Percentiles rank a stretch among this genome's conserved stretches.
These are phyloP conservation scores for Trichoderma asperelloides DNA, from an alignment of 495 filamentous ascomycete genomes.

Conservation along the genomic window DNA sequence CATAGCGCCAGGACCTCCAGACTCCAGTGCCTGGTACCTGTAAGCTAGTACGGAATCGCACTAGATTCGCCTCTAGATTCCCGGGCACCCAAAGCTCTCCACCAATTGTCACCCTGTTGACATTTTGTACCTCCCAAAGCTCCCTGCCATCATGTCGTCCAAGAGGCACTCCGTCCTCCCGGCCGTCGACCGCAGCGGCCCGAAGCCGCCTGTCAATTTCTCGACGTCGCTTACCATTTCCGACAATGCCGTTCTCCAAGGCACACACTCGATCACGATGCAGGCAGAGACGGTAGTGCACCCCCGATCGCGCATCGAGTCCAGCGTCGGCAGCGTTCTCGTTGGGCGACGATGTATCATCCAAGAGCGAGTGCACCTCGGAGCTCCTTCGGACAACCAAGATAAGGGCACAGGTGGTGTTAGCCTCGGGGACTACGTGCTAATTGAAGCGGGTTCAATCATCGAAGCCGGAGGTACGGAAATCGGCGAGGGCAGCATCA, in stretches of 20 bases:
- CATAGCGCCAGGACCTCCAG: too few relatives aligned
- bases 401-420: slow-evolving; percentile 27
- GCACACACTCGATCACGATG: slow-evolving; percentile 62
- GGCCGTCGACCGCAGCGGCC: slow-evolving; percentile 29
- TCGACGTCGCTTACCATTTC: slow-evolving; percentile 63
- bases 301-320: slow-evolving; percentile 64
- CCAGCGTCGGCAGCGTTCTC: slow-evolving; percentile 57
- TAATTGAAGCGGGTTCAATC: slow-evolving; percentile 51
- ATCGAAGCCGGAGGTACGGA: slow-evolving; percentile 50
- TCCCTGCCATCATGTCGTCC: background rate
- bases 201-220: slow-evolving; percentile 61
- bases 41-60: too few relatives aligned
- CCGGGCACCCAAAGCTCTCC: too few relatives aligned
- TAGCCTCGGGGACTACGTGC: slow-evolving; percentile 46
- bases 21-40: too few relatives aligned
- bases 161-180: slow-evolving; percentile 45
- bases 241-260: slow-evolving; percentile 64
- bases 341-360: slow-evolving; percentile 70
- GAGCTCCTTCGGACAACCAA: slow-evolving; percentile 27
- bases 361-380: slow-evolving; percentile 60
- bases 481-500: slow-evolving; percentile 52
- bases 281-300: slow-evolving; percentile 69
- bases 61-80: too few relatives aligned
- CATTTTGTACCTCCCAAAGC: background rate
- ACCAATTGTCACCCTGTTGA: background rate